phyloP scores from a whole-genome alignment of 225 moss, liverwort and hornwort genomes.

The Bryum argenteum region DNA sequence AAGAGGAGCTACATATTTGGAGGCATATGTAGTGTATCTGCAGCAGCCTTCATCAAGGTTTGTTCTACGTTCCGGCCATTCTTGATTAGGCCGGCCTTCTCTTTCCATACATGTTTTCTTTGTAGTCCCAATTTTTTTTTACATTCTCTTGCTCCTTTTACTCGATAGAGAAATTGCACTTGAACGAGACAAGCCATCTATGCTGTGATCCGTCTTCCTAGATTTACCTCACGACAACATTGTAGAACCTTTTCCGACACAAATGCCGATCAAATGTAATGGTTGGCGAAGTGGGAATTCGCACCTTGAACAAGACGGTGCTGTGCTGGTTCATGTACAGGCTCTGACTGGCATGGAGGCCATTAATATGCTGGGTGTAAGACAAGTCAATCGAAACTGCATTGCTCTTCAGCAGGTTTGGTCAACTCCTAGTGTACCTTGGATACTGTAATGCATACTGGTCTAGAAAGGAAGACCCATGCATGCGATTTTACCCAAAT shows the following conservation, averaged over 20 bases:
- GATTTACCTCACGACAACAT: background rate
- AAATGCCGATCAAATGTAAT: background rate
- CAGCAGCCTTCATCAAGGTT: constrained; percentile 85
- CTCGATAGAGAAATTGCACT: background rate
- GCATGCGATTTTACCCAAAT: background rate
- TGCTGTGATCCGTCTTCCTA: background rate
- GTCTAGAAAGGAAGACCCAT: constrained; percentile 18
- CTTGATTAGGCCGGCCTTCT: constrained; percentile 1
- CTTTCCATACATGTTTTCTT: background rate
- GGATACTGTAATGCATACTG: background rate
- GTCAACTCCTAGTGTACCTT: constrained; percentile 14
- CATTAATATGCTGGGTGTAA: constrained; percentile 85
- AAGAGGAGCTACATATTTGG: constrained; percentile 88
- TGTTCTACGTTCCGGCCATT: background rate
- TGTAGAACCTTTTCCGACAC: background rate
- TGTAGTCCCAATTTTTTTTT: background rate
- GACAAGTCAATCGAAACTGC: constrained; percentile 88
- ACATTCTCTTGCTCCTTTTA: background rate
- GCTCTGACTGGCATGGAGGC: constrained; percentile 67
- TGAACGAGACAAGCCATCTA: background rate
- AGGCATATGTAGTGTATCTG: constrained; percentile 82
- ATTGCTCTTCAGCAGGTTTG: constrained; percentile 86
- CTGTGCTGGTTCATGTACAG: constrained; percentile 41
- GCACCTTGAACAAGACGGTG: constrained; percentile 14
- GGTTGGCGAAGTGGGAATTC: constrained; percentile 8